Evolutionary conservation across 1,284 basidiomycete species (phyloP).

Genomic region (Sporisorium graminicola): DNA sequence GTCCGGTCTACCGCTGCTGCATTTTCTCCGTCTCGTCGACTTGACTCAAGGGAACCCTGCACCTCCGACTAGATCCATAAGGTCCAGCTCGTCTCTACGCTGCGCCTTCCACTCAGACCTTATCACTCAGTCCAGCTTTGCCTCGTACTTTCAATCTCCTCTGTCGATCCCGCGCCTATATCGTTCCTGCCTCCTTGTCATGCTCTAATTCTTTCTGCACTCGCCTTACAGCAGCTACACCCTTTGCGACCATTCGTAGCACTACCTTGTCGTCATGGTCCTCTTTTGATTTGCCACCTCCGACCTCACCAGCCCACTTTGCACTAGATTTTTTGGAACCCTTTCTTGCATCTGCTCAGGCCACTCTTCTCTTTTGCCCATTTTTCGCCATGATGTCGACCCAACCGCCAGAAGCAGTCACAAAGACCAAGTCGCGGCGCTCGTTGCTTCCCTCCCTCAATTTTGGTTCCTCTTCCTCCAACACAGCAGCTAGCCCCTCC

Average conservation of each 20-base stretch:
- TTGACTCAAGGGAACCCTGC: too few species aligned
- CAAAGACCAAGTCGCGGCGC: slow-evolving; percentile 35
- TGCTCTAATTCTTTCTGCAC: slow-evolving; percentile 2
- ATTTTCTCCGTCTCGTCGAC: not conserved
- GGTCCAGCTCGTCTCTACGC: not conserved
- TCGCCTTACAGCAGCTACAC: not conserved
- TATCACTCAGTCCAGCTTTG: not conserved
- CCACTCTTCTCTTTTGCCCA: not conserved
- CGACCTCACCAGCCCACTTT: not conserved
- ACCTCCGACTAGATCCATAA: not conserved
- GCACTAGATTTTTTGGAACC: not conserved
- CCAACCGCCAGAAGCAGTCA: slow-evolving; percentile 29
- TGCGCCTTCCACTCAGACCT: not conserved
- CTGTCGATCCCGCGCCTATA: not conserved
- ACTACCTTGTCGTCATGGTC: not conserved
- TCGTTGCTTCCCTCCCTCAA: slow-evolving; percentile 35
- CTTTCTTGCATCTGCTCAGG: not conserved
- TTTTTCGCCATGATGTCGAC: slow-evolving; percentile 28
- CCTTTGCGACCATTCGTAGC: not conserved
- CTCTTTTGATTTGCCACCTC: not conserved
- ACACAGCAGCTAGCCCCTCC: slow-evolving; percentile 7
- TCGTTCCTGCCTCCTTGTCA: not conserved
- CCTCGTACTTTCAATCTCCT: too few species aligned
- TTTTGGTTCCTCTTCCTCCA: slow-evolving; percentile 28
- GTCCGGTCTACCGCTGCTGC: not conserved